Evolutionary conservation across 192 early-diverging fungal species (phyloP).

Genomic region (Endogone sp.): DNA sequence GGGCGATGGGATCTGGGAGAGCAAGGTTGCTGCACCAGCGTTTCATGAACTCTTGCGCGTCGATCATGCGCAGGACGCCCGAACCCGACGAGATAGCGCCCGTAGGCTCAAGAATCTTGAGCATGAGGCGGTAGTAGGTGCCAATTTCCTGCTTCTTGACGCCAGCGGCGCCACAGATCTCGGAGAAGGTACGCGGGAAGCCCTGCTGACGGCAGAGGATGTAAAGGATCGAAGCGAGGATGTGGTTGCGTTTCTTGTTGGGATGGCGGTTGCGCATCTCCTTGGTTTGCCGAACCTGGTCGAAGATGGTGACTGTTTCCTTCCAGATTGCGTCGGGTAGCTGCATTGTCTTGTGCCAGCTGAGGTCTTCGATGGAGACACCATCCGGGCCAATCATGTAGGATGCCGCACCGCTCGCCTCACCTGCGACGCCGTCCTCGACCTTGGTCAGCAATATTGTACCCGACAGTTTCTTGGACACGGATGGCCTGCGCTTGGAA

Average conservation of each 20-base stretch:
- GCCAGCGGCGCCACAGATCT: conserved; percentile 57
- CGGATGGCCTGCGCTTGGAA: not conserved
- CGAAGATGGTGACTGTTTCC: conserved; percentile 45
- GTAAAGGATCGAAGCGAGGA: conserved; percentile 56
- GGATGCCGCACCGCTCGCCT: not conserved
- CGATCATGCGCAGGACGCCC: no score
- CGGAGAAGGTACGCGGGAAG: conserved; percentile 57
- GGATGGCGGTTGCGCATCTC: conserved; percentile 65
- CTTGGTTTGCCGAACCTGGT: conserved; percentile 52
- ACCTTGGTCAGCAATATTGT: not conserved
- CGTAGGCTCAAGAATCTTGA: conserved; percentile 47
- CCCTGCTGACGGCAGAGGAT: conserved; percentile 55
- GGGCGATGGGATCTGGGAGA: conserved; percentile 44
- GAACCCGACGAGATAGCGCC: no score
- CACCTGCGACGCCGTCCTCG: not conserved
- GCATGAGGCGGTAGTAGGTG: conserved; percentile 61
- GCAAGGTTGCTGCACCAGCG: conserved; percentile 57
- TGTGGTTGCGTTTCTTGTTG: conserved; percentile 54
- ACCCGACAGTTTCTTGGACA: not conserved
- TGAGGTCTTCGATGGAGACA: not conserved
- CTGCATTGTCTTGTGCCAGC: conserved; percentile 4
- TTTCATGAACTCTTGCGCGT: conserved; percentile 8
- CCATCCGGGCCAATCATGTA: conserved; percentile 6
- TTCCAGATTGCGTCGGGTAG: conserved; percentile 3
- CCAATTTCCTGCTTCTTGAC: conserved; percentile 59